Conservation (phyloP, 768 basidiomycete genomes). For the Lactarius vividus region DNA sequence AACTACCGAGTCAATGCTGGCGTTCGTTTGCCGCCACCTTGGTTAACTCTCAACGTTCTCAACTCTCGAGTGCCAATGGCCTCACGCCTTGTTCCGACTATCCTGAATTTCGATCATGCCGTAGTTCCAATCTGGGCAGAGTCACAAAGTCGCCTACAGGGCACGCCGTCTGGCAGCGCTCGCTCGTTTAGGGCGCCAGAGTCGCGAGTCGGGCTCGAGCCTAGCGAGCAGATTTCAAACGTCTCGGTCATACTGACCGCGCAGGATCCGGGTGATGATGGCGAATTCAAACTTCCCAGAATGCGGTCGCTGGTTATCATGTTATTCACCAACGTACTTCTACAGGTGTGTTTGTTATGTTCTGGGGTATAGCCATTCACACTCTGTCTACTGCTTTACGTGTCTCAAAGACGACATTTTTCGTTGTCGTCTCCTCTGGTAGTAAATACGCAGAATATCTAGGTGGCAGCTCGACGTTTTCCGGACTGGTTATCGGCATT, state of each 20-base stretch:
- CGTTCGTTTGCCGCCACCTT: neutral
- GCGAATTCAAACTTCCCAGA: constrained; percentile 50
- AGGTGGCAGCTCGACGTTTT: constrained; percentile 68
- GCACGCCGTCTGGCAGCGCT: neutral
- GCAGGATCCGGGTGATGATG: constrained; percentile 22
- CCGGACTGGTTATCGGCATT: constrained; percentile 66
- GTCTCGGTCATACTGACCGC: neutral
- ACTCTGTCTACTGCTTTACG: neutral
- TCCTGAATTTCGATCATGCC: constrained; percentile 10
- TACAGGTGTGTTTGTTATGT: constrained; percentile 41
- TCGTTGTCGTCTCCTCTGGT: constrained; percentile 66
- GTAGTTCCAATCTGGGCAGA: neutral
- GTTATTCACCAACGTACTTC: constrained; percentile 41
- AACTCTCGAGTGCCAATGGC: neutral
- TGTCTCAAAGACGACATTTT: constrained; percentile 57
- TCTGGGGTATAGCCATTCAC: neutral
- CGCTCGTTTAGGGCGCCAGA: neutral
- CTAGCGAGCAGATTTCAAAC: neutral
- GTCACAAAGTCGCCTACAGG: neutral
- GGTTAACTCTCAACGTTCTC: neutral
- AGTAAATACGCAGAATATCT: constrained; percentile 59
- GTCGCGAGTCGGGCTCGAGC: neutral
- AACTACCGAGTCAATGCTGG: neutral
- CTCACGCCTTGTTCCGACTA: constrained; percentile 6
- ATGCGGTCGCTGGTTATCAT: constrained; percentile 46